Evolutionary conservation across 495 filamentous ascomycete species (phyloP).

Genomic region (Neurospora sp.): DNA sequence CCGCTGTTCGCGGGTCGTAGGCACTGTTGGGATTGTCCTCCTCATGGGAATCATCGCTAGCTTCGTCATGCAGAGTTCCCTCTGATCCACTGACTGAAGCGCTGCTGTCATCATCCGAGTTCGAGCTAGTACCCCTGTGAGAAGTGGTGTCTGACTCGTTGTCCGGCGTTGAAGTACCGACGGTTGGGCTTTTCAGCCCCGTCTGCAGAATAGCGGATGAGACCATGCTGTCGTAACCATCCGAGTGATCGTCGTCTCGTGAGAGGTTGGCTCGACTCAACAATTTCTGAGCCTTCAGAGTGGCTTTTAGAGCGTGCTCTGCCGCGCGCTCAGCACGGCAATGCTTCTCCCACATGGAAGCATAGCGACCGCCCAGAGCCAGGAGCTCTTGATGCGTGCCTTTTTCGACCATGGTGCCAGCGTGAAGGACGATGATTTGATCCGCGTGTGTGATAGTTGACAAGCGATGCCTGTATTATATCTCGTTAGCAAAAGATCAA

Average conservation of each 20-base stretch:
- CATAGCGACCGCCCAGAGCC: constrained; percentile 65
- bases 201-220: constrained; percentile 22
- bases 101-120: constrained; percentile 9
- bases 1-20: background rate
- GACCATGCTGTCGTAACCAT: constrained; percentile 24
- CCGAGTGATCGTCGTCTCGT: constrained; percentile 12
- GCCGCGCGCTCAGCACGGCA: constrained; percentile 78
- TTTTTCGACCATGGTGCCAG: constrained; percentile 71
- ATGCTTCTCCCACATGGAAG: constrained; percentile 94
- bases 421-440: constrained; percentile 86
- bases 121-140: constrained; percentile 7
- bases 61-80: constrained; percentile 20
- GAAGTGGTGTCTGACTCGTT: constrained; percentile 4
- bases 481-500: background rate
- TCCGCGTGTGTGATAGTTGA: constrained; percentile 92
- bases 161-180: constrained; percentile 1
- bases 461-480: constrained; percentile 55
- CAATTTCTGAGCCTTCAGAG: constrained; percentile 47
- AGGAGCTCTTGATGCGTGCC: constrained; percentile 84
- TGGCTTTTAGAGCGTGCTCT: constrained; percentile 52
- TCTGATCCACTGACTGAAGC: constrained; percentile 13
- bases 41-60: background rate
- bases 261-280: constrained; percentile 34
- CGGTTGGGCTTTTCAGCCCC: constrained; percentile 9
- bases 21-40: background rate